Evolutionary conservation across 768 basidiomycete genomes (phyloP), one percentile per base, ranked within the genome.

Genomic region (Rhodotorula diobovata): DNA sequence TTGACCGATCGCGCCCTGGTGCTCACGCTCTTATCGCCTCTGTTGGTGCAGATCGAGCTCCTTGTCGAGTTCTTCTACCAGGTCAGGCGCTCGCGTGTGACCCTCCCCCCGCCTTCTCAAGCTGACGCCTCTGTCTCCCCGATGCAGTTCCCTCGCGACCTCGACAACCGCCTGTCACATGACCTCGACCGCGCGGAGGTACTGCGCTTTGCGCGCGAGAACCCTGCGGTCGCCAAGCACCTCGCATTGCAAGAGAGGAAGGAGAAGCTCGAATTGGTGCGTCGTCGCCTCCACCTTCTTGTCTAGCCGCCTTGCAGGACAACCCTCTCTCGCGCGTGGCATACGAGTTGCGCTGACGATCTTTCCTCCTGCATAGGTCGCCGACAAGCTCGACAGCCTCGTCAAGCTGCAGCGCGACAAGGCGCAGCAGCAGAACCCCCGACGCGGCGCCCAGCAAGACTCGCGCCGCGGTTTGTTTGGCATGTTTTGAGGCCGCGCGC

Each of bases 31-130:
- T 25, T 10, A 5, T 43, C 43, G 18, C 37, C 25, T 18, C 16
- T 25, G 23, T 35, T 15, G n/a, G 15, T 9, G 11, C 61, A 75
- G 74, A 96, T 99, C 69, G 96, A 99, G 80, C 84, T 99, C 18
- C 85, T 98, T 3, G 94, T 96, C 77, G 94, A 97, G 76, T 99
- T 98, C 85, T 98, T 98, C 84, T 96, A 98, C 78, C 92, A 95
- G 84, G 92, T 90, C 75, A 55, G 85, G 11, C 48, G 79, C 32
- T 37, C 37, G 54, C 34, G 37, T 30, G 1, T 32, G 30, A 43
- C 59, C 18, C 51, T 32, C 41, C 1, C 35, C 43, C 3, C 46
- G 45, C 7, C 20, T 12, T 28, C 41, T 14, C 18, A 28, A 35
- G 28, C 32, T 32, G 20, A 23, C 25, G 3, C 23, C 37, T 67